Evolutionary conservation across 371 early-diverging fungal species (phyloP).

Genomic region (Mucor velutinosus): DNA sequence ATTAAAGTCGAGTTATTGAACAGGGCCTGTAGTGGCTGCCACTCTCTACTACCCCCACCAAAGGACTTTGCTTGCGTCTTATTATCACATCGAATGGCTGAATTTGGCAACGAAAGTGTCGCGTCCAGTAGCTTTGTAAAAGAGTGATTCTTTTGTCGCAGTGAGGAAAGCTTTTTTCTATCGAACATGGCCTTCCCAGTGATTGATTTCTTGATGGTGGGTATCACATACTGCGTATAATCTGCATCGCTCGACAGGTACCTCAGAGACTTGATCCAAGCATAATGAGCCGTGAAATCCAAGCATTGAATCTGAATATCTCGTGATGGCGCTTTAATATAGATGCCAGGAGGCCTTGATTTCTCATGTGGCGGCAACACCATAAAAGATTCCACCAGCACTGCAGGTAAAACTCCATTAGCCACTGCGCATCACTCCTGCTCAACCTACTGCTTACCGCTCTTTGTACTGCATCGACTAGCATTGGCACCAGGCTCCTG

Average conservation of each 20-base stretch:
- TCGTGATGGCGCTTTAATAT: constrained; percentile 60
- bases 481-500: constrained; percentile 57
- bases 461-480: constrained; percentile 40
- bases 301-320: constrained; percentile 64
- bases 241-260: not conserved
- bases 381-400: constrained; percentile 51
- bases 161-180: not conserved
- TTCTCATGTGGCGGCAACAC: constrained; percentile 29
- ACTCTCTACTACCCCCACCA: no score
- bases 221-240: not conserved
- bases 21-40: not conserved
- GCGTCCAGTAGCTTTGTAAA: not conserved
- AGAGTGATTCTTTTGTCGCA: not conserved
- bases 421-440: not conserved
- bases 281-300: constrained; percentile 56
- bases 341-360: constrained; percentile 47
- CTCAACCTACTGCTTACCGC: constrained; percentile 35
- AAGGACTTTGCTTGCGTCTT: not conserved
- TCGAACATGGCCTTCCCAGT: not conserved
- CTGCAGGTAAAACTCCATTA: constrained; percentile 15
- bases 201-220: not conserved
- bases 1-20: not conserved
- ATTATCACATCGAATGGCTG: not conserved
- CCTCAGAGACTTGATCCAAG: constrained; percentile 46
- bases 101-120: not conserved